Conservation (phyloP, 2,329 filamentous ascomycete genomes). For the Claviceps monticola region DNA sequence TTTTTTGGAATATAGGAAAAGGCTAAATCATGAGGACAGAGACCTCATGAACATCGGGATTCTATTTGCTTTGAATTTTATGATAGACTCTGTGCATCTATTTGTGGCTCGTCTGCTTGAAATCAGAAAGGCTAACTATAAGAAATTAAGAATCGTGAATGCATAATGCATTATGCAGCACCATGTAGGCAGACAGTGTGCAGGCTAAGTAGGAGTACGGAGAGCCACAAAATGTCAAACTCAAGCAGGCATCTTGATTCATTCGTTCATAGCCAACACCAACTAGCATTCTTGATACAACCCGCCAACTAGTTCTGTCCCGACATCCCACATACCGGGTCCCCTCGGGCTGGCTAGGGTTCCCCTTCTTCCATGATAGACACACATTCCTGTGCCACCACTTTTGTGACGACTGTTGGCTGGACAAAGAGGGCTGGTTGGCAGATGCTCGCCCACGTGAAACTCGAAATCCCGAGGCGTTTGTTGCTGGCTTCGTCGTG, state of each 20-base stretch:
- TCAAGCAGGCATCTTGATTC: neutral
- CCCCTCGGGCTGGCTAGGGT: slow-evolving; percentile 3
- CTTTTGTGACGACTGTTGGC: slow-evolving; percentile 29
- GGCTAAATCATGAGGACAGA: no score
- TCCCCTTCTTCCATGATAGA: slow-evolving; percentile 31
- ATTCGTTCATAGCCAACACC: neutral
- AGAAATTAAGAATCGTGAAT: no score
- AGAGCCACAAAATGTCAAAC: neutral
- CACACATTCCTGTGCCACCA: slow-evolving; percentile 34
- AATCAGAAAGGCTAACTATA: no score
- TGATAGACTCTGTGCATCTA: no score
- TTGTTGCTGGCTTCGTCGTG: slow-evolving; percentile 7
- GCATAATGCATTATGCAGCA: no score
- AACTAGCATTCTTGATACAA: neutral
- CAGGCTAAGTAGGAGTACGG: no score
- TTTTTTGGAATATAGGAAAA: no score
- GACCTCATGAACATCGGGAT: no score
- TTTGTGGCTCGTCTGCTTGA: no score
- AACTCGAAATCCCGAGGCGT: slow-evolving; percentile 27
- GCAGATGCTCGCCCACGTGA: slow-evolving; percentile 35
- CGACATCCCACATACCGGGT: neutral
- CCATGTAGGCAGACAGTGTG: neutral
- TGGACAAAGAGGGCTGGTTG: slow-evolving; percentile 37
- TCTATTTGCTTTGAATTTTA: no score
- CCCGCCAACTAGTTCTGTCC: neutral